Evolutionary conservation across 1,139 yeast genomes (phyloP).

Genomic region (Diutina pseudorugosa): DNA sequence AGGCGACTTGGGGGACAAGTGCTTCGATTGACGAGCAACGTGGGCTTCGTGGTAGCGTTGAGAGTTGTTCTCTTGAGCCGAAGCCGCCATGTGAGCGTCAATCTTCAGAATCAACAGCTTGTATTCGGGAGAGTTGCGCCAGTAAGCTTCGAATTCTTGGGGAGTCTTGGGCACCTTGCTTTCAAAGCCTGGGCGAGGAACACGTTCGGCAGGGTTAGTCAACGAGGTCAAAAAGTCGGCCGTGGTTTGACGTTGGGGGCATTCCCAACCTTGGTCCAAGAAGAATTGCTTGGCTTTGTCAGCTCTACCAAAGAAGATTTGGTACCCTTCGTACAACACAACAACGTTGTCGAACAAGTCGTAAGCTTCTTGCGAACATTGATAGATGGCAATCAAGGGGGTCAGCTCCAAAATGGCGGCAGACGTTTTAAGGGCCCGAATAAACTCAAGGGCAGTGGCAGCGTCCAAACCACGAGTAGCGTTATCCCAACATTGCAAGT

Average conservation of each 20-base stretch:
- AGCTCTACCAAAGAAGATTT: conserved; percentile 60
- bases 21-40: conserved; percentile 10
- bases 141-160: conserved; percentile 9
- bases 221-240: conserved; percentile 26
- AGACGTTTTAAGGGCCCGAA: conserved; percentile 51
- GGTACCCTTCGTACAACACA: conserved; percentile 66
- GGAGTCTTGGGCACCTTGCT: conserved; percentile 20
- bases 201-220: conserved; percentile 63
- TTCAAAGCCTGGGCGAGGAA: conserved; percentile 43
- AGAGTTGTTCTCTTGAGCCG: conserved; percentile 24
- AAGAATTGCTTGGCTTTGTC: conserved; percentile 48
- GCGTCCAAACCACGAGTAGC: conserved; percentile 69
- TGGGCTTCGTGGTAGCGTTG: conserved; percentile 8
- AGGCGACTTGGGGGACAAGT: conserved; percentile 7
- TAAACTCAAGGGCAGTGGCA: conserved; percentile 67
- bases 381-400: conserved; percentile 69
- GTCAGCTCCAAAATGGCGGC: conserved; percentile 49
- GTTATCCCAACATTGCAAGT: conserved; percentile 64
- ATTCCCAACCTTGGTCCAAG: conserved; percentile 54
- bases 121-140: conserved; percentile 10
- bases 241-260: conserved; percentile 69
- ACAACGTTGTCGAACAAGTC: conserved; percentile 64
- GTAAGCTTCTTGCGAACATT: conserved; percentile 71
- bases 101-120: conserved; percentile 7
- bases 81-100: conserved; percentile 21